phyloP scores from a whole-genome alignment of 257 asterid species.

The Vinca minor region DNA sequence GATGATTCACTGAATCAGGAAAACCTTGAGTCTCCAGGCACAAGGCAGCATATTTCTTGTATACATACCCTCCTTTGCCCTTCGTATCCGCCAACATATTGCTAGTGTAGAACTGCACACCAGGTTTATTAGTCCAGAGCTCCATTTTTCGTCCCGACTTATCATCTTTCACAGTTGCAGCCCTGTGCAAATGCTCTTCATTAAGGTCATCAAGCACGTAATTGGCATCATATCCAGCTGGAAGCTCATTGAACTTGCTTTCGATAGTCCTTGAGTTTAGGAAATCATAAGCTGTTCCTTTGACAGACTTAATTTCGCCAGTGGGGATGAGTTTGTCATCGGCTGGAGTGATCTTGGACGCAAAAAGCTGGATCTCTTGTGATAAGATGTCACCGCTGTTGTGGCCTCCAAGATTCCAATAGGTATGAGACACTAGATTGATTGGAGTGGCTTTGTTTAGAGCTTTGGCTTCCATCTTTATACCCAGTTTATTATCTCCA shows the following conservation, averaged over 20 bases:
- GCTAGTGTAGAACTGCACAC: slow-evolving; percentile 70
- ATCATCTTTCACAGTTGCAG: slow-evolving; percentile 36
- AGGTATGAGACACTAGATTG: slow-evolving; percentile 72
- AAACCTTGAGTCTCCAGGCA: slow-evolving; percentile 87
- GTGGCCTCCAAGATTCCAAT: slow-evolving; percentile 85
- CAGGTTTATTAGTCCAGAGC: slow-evolving; percentile 70
- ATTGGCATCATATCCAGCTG: slow-evolving; percentile 65
- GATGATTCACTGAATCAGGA: slow-evolving; percentile 80
- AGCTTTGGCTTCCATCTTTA: slow-evolving; percentile 58
- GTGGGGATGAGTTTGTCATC: slow-evolving; percentile 60
- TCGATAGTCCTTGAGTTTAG: slow-evolving; percentile 39
- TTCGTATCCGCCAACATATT: slow-evolving; percentile 38
- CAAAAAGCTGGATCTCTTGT: slow-evolving; percentile 46
- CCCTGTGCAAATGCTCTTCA: slow-evolving; percentile 34
- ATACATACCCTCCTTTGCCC: slow-evolving; percentile 57
- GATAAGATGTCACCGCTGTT: slow-evolving; percentile 52
- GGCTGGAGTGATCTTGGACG: slow-evolving; percentile 55
- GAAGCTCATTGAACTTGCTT: slow-evolving; percentile 32
- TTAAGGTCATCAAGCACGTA: slow-evolving; percentile 42
- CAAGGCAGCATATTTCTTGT: slow-evolving; percentile 38
- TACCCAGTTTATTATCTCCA: slow-evolving; percentile 32
- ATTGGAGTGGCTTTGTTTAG: slow-evolving; percentile 58
- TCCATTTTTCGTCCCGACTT: slow-evolving; percentile 70
- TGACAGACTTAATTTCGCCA: slow-evolving; percentile 38
- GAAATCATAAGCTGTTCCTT: slow-evolving; percentile 56